These are phyloP conservation scores for Curvularia lunata DNA, from an alignment of 2,329 filamentous ascomycete genomes.

Conservation along the genomic window DNA sequence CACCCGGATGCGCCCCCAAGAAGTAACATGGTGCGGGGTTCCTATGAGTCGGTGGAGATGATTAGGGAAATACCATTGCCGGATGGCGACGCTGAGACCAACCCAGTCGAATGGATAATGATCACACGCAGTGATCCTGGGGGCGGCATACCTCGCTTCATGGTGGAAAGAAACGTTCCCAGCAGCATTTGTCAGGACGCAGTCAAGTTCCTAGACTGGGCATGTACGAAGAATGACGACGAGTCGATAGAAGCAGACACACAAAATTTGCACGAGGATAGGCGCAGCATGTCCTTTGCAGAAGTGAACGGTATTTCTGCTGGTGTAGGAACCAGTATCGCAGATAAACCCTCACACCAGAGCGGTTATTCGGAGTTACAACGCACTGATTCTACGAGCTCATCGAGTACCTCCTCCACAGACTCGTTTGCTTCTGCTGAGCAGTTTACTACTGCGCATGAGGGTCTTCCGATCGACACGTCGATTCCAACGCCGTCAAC, in stretches of 20 bases:
- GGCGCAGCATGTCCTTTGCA: slow-evolving; percentile 35
- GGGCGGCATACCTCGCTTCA: slow-evolving; percentile 84
- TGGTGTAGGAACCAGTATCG: slow-evolving; percentile 48
- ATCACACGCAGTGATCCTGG: slow-evolving; percentile 87
- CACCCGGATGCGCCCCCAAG: slow-evolving; percentile 76
- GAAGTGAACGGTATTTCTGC: slow-evolving; percentile 46
- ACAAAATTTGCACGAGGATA: slow-evolving; percentile 23
- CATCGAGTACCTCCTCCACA: slow-evolving; percentile 29
- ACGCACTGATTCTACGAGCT: slow-evolving; percentile 36
- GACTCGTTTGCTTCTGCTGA: slow-evolving; percentile 54
- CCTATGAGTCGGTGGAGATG: slow-evolving; percentile 91
- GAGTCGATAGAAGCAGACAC: slow-evolving; percentile 33
- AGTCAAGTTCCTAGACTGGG: slow-evolving; percentile 83
- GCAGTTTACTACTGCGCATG: slow-evolving; percentile 49
- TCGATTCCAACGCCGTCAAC: slow-evolving; percentile 37
- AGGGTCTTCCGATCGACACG: slow-evolving; percentile 34
- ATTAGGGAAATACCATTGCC: slow-evolving; percentile 78
- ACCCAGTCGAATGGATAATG: slow-evolving; percentile 90
- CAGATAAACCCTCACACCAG: slow-evolving; percentile 34
- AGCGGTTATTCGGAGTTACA: slow-evolving; percentile 20
- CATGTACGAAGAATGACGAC: slow-evolving; percentile 58
- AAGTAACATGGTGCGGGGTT: slow-evolving; percentile 77
- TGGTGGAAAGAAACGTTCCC: slow-evolving; percentile 89
- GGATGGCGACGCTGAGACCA: slow-evolving; percentile 58
- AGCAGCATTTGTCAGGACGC: slow-evolving; percentile 80